Percentiles rank a stretch among this genome's conserved stretches.
Evolutionary conservation across 768 basidiomycete species (phyloP).

Genomic region (Fomitopsis serialis): DNA sequence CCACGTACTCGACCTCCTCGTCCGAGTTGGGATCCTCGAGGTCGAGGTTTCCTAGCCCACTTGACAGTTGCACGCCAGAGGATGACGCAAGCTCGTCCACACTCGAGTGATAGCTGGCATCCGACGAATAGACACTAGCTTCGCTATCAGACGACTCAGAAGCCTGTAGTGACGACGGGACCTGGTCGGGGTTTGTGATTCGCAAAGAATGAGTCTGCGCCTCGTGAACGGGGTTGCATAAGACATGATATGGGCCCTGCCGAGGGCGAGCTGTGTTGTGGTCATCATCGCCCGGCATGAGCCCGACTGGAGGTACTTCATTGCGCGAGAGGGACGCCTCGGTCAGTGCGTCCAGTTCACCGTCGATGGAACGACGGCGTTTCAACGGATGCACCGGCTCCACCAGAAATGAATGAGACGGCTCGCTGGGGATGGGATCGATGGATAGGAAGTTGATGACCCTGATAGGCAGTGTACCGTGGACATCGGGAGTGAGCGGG

Average conservation of each 20-base stretch:
- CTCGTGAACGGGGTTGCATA: too few relatives aligned
- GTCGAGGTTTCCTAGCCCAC: slow-evolving; percentile 9
- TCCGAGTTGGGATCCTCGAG: slow-evolving; percentile 14
- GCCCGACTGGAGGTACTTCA: neutral
- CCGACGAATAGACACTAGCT: slow-evolving; percentile 15
- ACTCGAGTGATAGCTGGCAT: neutral
- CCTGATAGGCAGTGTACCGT: slow-evolving; percentile 66
- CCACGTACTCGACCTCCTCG: slow-evolving; percentile 16
- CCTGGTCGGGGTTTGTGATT: slow-evolving; percentile 15
- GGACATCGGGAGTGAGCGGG: slow-evolving; percentile 53
- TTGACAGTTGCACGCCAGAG: neutral
- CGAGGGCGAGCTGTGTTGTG: too few relatives aligned
- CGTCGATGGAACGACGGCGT: slow-evolving; percentile 5
- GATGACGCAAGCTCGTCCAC: neutral
- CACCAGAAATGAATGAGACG: slow-evolving; percentile 9
- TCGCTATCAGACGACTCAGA: neutral
- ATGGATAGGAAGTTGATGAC: slow-evolving; percentile 84
- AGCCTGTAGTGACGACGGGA: neutral
- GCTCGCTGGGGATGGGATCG: slow-evolving; percentile 59
- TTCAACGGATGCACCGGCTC: slow-evolving; percentile 10
- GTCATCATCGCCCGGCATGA: too few relatives aligned
- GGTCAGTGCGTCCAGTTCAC: neutral
- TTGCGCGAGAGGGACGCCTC: neutral
- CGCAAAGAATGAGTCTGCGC: slow-evolving; percentile 2
- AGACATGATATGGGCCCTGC: too few relatives aligned